Percentiles rank a stretch among this genome's conserved stretches.
Evolutionary conservation across 441 rosid species (phyloP).

Genomic region (Pelargonium fulgidum): DNA sequence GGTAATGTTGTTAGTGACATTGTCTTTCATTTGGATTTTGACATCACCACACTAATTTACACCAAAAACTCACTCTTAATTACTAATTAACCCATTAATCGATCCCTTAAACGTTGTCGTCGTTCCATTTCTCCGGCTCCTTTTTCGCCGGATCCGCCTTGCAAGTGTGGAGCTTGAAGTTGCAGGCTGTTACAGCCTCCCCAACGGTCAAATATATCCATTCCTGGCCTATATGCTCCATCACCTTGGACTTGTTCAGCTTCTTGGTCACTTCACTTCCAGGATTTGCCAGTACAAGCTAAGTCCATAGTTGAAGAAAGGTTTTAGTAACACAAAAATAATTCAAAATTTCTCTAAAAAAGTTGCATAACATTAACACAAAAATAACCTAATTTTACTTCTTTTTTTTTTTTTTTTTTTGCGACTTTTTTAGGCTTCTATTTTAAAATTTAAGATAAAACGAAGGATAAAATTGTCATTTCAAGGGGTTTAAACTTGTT

Average conservation of each 20-base stretch:
- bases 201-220: constrained; percentile 78
- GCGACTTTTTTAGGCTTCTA: too few relatives aligned
- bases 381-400: background rate
- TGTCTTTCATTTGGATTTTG: background rate
- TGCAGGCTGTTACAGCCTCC: constrained; percentile 84
- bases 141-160: constrained; percentile 29
- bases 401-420: too few relatives aligned
- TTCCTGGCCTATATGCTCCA: constrained; percentile 64
- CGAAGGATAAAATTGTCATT: too few relatives aligned
- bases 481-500: too few relatives aligned
- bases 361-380: too few relatives aligned
- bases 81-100: background rate
- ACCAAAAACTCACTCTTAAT: background rate
- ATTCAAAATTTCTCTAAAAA: too few relatives aligned
- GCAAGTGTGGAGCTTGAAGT: constrained; percentile 61
- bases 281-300: constrained; percentile 58
- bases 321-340: background rate
- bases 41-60: background rate
- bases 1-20: too few relatives aligned
- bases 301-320: too few relatives aligned
- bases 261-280: constrained; percentile 93
- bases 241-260: constrained; percentile 59
- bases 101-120: constrained; percentile 17
- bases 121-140: constrained; percentile 39
- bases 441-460: too few relatives aligned